Base-by-base conservation (phyloP, 1,284 basidiomycete genomes). In the Rhodotorula sp. region DNA sequence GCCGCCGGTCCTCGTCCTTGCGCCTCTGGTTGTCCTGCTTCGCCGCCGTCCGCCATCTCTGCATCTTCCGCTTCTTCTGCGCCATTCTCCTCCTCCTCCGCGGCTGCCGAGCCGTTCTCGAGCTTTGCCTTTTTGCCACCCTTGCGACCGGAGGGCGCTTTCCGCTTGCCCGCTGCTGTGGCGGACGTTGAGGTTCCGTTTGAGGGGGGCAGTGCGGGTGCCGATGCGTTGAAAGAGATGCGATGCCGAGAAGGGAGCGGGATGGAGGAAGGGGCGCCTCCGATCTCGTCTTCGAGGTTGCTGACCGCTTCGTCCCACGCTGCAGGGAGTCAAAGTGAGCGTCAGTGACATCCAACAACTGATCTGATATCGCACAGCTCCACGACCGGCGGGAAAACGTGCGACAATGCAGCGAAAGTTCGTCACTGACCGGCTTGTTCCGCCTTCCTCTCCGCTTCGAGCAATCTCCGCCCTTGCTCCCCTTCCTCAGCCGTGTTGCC, bases 401-500 rank as follows among this genome's bases (percentile, higher is more conserved):
- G 38, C 34, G 8, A 12, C 26, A 47, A 3, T 8, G 28, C n/a
- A 48, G 5, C 68, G 47, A n/a, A n/a, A 76, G 45, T 26, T 58
- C 28, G n/a, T 31, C 68, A 47, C 69, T 54, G 47, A 93, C 92
- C 91, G 82, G 49, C 45, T 34, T 62, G 26, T 48, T 89, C 87
- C 71, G 89, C 85, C 79, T 93, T 91, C 52, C 86, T 85, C 69
- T 85, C 84, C 67, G 82, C 83, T 82, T 97, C 94, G 78, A 86
- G 90, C 73, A 71, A 52, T 85, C 84, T 15, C 61, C 93, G 79
- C 47, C 98, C 80, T 31, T 82, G 82, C 14, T 85, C 87, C 75
- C 93, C 91, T 34, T 84, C 82, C 80, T 98, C 95, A 79, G 97
- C 95, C 21, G 90, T 79, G 80, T 99, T 93, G 5, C 97, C 95